phyloP scores from a whole-genome alignment of 495 filamentous ascomycete species.

The Baudoinia panamericana region DNA sequence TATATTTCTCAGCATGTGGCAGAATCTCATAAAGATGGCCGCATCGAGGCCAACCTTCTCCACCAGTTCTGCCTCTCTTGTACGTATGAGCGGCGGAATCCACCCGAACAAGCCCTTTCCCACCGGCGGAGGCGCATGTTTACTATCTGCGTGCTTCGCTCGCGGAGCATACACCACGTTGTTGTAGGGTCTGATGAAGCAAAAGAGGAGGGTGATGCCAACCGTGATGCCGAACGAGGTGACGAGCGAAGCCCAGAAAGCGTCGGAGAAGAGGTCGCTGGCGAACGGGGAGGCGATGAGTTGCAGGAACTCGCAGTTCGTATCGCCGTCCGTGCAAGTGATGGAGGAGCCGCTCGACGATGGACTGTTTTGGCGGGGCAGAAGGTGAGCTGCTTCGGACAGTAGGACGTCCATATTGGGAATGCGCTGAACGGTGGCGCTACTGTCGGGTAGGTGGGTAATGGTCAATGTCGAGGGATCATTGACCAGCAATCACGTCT shows the following conservation, averaged over 20 bases:
- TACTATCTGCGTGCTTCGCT: slow-evolving; percentile 79
- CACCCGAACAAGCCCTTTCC: slow-evolving; percentile 78
- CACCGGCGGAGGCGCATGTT: slow-evolving; percentile 83
- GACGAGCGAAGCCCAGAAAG: slow-evolving; percentile 68
- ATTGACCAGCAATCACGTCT: too few relatives aligned
- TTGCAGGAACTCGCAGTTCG: slow-evolving; percentile 23
- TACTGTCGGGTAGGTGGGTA: too few relatives aligned
- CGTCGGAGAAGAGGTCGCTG: slow-evolving; percentile 43
- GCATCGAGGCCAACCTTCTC: slow-evolving; percentile 80
- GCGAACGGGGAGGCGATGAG: slow-evolving; percentile 27
- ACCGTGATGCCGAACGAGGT: slow-evolving; percentile 39
- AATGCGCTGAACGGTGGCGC: neutral
- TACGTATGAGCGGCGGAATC: slow-evolving; percentile 61
- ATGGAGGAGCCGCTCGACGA: neutral
- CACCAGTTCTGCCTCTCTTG: slow-evolving; percentile 62
- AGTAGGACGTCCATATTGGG: neutral
- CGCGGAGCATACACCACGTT: slow-evolving; percentile 87
- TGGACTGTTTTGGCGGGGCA: neutral
- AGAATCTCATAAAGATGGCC: slow-evolving; percentile 76
- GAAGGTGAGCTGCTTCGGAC: neutral
- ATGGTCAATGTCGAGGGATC: too few relatives aligned
- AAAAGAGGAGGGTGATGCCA: slow-evolving; percentile 66
- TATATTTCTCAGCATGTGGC: slow-evolving; percentile 83
- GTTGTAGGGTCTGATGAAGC: slow-evolving; percentile 78
- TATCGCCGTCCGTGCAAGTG: slow-evolving; percentile 2